A percentile compares a stretch with the other conserved stretches of the same genome.
These are phyloP conservation scores for Bonia amplexicaulis DNA, from an alignment of 176 grass and related monocot species.

Conservation along the genomic window DNA sequence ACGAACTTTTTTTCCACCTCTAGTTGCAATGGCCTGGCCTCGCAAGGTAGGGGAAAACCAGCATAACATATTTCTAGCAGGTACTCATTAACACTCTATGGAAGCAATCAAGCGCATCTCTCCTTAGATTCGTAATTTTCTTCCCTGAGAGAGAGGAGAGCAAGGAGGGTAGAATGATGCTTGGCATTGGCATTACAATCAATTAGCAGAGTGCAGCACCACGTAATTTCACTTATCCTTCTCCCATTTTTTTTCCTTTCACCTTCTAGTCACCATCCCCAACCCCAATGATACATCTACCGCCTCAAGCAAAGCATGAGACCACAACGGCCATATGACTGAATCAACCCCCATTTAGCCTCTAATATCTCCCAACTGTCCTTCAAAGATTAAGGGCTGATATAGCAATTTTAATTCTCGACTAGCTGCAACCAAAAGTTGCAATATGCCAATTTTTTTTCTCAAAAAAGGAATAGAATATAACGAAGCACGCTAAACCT, in stretches of 20 bases:
- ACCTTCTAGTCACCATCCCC: neutral
- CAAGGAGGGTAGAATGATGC: neutral
- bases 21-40: neutral
- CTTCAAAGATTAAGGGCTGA: neutral
- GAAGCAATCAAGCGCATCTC: neutral
- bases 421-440: neutral
- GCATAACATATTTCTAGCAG: neutral
- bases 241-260: neutral
- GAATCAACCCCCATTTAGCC: neutral
- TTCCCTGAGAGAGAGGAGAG: neutral
- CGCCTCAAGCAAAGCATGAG: neutral
- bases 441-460: neutral
- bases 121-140: neutral
- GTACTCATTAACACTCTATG: neutral
- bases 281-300: neutral
- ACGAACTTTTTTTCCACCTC: no score
- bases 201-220: constrained; percentile 4
- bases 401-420: neutral
- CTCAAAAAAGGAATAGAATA: neutral
- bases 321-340: neutral
- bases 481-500: neutral
- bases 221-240: neutral
- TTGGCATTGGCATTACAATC: neutral
- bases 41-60: neutral
- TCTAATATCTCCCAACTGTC: neutral